Evolutionary conservation across 2,329 filamentous ascomycete genomes (phyloP).

Genomic region (Cladophialophora carrionii): DNA sequence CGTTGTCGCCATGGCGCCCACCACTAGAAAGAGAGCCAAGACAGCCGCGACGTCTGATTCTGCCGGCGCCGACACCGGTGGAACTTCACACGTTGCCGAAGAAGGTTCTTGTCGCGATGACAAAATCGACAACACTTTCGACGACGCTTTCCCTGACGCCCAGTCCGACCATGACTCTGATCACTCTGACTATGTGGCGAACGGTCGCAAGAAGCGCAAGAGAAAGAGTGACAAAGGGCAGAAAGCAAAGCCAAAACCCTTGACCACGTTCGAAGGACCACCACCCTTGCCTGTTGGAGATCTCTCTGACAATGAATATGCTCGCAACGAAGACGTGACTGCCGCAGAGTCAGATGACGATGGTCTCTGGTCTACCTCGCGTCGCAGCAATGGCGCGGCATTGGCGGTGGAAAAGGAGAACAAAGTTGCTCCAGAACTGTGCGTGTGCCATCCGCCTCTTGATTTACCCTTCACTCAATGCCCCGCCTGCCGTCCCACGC

Average conservation of each 20-base stretch:
- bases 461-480: not conserved
- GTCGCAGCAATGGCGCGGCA: not conserved
- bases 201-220: conserved; percentile 11
- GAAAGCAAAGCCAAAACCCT: conserved; percentile 9
- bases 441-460: not conserved
- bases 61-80: not conserved
- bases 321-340: not conserved
- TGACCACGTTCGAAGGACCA: not conserved
- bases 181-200: conserved; percentile 18
- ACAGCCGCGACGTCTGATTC: not conserved
- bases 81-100: not conserved
- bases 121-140: not conserved
- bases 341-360: conserved; percentile 14
- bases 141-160: not conserved
- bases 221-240: conserved; percentile 11
- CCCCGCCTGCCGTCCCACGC: too few species aligned
- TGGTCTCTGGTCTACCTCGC: conserved; percentile 3
- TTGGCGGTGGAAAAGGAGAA: not conserved
- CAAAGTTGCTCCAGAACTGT: not conserved
- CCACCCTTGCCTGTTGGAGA: conserved; percentile 18
- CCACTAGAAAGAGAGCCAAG: conserved; percentile 19
- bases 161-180: conserved; percentile 22
- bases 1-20: conserved; percentile 14
- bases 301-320: conserved; percentile 26
- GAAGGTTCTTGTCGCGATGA: not conserved